Evolutionary conservation across 176 grass and related monocot species (phyloP).

Genomic region (Panicum miliaceum): DNA sequence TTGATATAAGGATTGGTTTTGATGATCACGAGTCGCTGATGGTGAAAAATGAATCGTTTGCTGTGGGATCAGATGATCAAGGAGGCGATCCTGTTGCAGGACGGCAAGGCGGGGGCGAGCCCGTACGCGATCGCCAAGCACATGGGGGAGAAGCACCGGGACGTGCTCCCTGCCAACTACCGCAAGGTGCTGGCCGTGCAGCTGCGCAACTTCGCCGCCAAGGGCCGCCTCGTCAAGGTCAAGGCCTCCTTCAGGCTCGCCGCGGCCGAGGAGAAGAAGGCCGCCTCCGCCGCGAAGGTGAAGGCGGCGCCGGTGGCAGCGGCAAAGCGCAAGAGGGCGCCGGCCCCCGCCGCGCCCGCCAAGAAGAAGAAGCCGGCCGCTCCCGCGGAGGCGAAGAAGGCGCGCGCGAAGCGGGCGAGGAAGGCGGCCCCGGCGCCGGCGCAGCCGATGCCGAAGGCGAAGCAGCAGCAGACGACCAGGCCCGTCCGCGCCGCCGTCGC

Average conservation of each 20-base stretch:
- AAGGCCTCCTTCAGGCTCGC: constrained; percentile 85
- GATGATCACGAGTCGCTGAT: neutral
- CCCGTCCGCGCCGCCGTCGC: constrained; percentile 48
- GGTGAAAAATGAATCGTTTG: neutral
- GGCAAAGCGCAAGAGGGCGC: constrained; percentile 55
- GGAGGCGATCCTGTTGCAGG: constrained; percentile 73
- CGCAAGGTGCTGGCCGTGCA: constrained; percentile 83
- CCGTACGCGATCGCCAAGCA: constrained; percentile 78
- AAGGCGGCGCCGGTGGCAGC: neutral
- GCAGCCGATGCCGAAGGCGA: constrained; percentile 59
- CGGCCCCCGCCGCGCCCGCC: neutral
- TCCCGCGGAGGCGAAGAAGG: constrained; percentile 48
- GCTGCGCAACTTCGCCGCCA: constrained; percentile 73
- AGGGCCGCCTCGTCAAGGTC: constrained; percentile 76
- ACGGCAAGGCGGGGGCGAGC: constrained; percentile 68
- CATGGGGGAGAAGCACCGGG: constrained; percentile 78
- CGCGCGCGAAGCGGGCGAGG: constrained; percentile 63
- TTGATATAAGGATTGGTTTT: neutral
- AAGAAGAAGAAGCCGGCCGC: constrained; percentile 43
- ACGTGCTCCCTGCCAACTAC: constrained; percentile 71
- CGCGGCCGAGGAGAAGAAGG: constrained; percentile 41
- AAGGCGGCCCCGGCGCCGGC: constrained; percentile 46
- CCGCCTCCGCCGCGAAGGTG: neutral
- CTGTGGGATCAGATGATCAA: constrained; percentile 73
- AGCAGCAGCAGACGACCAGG: constrained; percentile 56